These are phyloP conservation scores for Sporisorium exsertum DNA, from an alignment of 1,284 basidiomycete genomes.

Conservation along the genomic window DNA sequence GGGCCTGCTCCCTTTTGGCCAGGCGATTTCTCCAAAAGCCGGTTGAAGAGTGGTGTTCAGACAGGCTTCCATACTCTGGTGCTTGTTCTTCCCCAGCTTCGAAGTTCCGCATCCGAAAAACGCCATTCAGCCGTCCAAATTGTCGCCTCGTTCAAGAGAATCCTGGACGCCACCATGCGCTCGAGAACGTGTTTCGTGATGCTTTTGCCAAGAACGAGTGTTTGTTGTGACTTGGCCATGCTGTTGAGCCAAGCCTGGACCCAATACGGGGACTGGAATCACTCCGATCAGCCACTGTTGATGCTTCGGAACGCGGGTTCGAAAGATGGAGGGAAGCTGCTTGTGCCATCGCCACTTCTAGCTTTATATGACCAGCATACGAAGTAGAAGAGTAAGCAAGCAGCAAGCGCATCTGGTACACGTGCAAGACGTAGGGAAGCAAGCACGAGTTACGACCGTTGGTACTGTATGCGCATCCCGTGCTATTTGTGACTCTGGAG, in stretches of 20 bases:
- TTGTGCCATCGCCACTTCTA: no score
- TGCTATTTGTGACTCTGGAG: no score
- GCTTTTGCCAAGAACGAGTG: neutral
- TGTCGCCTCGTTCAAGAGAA: neutral
- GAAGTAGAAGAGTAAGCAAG: no score
- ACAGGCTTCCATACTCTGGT: constrained; percentile 5
- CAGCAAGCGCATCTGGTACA: no score
- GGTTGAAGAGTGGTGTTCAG: neutral
- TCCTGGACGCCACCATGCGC: neutral
- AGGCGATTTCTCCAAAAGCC: neutral
- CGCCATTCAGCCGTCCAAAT: neutral
- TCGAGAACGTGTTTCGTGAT: neutral
- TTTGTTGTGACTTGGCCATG: neutral
- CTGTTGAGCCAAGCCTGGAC: neutral
- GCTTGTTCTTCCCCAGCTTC: neutral
- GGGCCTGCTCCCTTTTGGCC: neutral
- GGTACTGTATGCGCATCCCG: no score
- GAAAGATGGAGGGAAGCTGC: no score
- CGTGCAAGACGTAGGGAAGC: neutral
- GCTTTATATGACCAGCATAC: no score
- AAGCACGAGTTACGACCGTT: no score
- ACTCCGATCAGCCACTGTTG: neutral
- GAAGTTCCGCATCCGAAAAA: constrained; percentile 9
- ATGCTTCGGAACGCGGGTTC: neutral
- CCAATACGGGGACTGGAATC: neutral